Evolutionary conservation across 176 grass and related monocot species (phyloP).

Genomic region (Coix lacrymajobi): DNA sequence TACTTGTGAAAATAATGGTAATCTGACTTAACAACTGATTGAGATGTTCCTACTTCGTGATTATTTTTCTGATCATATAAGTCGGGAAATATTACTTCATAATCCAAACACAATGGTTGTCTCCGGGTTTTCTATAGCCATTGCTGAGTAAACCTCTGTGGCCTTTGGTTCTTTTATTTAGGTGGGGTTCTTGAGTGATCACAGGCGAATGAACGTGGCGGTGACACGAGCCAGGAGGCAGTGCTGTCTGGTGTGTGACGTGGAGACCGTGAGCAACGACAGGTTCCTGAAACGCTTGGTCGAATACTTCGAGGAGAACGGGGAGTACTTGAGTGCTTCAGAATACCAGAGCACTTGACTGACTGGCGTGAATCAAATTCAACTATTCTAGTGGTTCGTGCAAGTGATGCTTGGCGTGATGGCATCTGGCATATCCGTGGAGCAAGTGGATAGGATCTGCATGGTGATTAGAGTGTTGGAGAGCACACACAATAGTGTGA

Average conservation of each 20-base stretch:
- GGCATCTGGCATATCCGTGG: neutral
- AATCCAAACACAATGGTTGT: neutral
- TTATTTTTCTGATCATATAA: no score
- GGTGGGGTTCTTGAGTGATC: constrained; percentile 90
- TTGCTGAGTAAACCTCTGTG: neutral
- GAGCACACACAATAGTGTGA: no score
- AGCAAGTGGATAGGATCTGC: no score
- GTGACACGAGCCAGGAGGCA: constrained; percentile 89
- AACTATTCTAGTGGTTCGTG: no score
- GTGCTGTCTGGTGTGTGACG: constrained; percentile 85
- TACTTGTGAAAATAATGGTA: neutral
- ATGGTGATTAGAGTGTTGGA: no score
- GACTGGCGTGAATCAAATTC: neutral
- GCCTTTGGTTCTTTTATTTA: constrained; percentile 28
- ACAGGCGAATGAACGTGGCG: constrained; percentile 91
- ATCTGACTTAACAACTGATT: neutral
- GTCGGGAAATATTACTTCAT: neutral
- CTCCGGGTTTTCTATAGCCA: neutral
- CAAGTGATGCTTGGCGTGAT: no score
- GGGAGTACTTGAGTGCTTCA: constrained; percentile 76
- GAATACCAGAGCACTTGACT: constrained; percentile 55
- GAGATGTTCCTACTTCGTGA: neutral
- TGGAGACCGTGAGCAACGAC: constrained; percentile 67
- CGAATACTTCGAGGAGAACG: constrained; percentile 86
- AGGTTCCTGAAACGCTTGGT: constrained; percentile 81